phyloP scores from a whole-genome alignment of 306 rosid species.

The Pterocarpus macrocarpus region DNA sequence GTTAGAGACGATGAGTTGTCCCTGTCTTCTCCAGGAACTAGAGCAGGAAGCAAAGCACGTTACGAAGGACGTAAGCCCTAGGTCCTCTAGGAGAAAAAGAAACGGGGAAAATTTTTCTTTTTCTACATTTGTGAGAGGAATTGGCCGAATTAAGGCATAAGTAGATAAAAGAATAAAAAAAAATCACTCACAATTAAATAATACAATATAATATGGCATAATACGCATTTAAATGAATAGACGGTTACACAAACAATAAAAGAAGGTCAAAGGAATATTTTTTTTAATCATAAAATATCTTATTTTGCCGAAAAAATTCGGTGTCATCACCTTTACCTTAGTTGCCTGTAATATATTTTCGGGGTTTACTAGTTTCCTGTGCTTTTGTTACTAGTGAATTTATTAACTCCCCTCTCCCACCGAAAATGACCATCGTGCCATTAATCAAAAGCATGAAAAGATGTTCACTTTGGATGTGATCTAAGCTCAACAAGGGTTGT shows the following conservation, averaged over 20 bases:
- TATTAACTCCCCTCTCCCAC: constrained; percentile 18
- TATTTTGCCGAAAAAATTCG: neutral
- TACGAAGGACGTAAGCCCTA: constrained; percentile 38
- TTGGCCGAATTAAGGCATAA: no score
- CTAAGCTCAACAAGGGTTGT: neutral
- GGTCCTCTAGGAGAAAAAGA: constrained; percentile 11
- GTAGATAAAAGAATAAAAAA: no score
- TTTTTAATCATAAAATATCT: constrained; percentile 5
- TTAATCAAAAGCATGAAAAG: constrained; percentile 2
- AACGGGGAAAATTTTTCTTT: no score
- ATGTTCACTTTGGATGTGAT: neutral
- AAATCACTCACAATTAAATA: no score
- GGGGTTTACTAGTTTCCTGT: neutral
- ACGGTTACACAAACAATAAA: neutral
- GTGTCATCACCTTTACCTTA: constrained; percentile 42
- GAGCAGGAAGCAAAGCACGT: constrained; percentile 48
- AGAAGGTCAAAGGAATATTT: no score
- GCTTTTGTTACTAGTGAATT: constrained; percentile 8
- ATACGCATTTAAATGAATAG: no score
- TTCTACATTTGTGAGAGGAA: no score
- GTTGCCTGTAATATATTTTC: neutral
- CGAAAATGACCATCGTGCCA: neutral
- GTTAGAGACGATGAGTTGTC: constrained; percentile 47
- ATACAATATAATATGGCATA: no score
- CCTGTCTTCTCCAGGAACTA: constrained; percentile 42